Evolutionary conservation across 352 stramenopile species (phyloP), one percentile per base, ranked within the genome.

Genomic region (Globisporangium ultimum): DNA sequence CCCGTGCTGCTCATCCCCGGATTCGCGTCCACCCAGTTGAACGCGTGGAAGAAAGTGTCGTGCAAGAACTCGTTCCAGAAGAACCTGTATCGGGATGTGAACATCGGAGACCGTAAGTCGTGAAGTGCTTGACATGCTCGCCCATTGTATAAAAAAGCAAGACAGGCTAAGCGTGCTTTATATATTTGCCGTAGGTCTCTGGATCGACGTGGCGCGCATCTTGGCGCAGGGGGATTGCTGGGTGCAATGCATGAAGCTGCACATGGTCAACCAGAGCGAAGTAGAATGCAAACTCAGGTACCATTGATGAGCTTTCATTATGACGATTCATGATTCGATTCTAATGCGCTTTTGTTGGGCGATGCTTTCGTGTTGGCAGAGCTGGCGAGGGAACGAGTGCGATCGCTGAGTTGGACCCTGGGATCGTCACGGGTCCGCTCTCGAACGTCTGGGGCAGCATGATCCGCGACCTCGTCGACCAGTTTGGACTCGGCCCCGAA

Each of bases 21-120:
- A 59, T 93, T 91, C 45, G 84, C 84, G 42, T 93, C 80, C 8
- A 85, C 84, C 34, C 84, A 93, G 59, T 69, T 93, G n/a, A 71
- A 88, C 24, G 71, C 79, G 15, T 93, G 84, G 84, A 81, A 78
- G 51, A 75, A 79, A 53, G 59, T 71, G 46, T 68, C 63, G 42
- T 91, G 82, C 58, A 61, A 76, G 54, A 80, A 71, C 8, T 66
- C 75, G 46, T 84, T 93, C 65, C 78, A 83, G 70, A 82, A 86
- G 63, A 89, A 89, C 51, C 70, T 93, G 52, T 90, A 88, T 38
- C 79, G 78, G 18, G 76, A 93, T 46, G 76, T 93, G 36, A 82
- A 85, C 28, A 79, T 93, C 38, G 84, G 84, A 24, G 84, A 93
- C 58, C 79, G 84, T 87, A 64, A 48, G 77, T 77, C 2, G 36